These are phyloP conservation scores for Phytophthora uliginosa DNA, from an alignment of 352 stramenopile genomes.

Conservation along the genomic window DNA sequence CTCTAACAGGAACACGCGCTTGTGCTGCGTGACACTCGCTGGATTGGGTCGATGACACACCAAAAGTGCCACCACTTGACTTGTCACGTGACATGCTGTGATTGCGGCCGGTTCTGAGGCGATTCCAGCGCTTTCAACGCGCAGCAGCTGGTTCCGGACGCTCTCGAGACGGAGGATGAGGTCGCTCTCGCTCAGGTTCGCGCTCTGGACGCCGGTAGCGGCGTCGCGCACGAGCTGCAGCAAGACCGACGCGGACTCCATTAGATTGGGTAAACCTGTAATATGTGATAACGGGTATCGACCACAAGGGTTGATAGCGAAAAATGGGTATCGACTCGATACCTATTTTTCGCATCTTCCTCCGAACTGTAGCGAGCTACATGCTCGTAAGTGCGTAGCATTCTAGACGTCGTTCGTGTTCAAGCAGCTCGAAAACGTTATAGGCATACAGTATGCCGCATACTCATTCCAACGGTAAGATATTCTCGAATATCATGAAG, in stretches of 20 bases:
- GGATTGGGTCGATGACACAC: conserved; percentile 22
- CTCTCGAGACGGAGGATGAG: conserved; percentile 21
- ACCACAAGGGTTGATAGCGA: not conserved
- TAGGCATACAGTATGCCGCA: too few species aligned
- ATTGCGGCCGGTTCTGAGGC: conserved; percentile 13
- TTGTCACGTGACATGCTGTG: conserved; percentile 33
- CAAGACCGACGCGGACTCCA: conserved; percentile 26
- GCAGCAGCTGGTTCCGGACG: conserved; percentile 26
- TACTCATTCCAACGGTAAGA: too few species aligned
- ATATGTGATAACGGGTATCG: not conserved
- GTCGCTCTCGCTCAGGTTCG: conserved; percentile 23
- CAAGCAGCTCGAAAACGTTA: too few species aligned
- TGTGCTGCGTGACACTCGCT: conserved; percentile 31
- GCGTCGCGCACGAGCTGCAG: conserved; percentile 27
- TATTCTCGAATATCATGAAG: too few species aligned
- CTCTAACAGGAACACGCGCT: conserved; percentile 38
- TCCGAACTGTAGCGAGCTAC: too few species aligned
- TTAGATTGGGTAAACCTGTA: conserved; percentile 6
- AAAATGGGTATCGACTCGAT: too few species aligned
- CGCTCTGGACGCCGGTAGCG: conserved; percentile 15
- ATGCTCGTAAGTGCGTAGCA: too few species aligned
- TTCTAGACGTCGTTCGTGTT: too few species aligned
- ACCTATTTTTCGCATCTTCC: too few species aligned
- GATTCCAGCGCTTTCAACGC: conserved; percentile 5
- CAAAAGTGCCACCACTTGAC: conserved; percentile 32